Evolutionary conservation across 768 basidiomycete species (phyloP).

Genomic region (Tephrocybe sp.): DNA sequence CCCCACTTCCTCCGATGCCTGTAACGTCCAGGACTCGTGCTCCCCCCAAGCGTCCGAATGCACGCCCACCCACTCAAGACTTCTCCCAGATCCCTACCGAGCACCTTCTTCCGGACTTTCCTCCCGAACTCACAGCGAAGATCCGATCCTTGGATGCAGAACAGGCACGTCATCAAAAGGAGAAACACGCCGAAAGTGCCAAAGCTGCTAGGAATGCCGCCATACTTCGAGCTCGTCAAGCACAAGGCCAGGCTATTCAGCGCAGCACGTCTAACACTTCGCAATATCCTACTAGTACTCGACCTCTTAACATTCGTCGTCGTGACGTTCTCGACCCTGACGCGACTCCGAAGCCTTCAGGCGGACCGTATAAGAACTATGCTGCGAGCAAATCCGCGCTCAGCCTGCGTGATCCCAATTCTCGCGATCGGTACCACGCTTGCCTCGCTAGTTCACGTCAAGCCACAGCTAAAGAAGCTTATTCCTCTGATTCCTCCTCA

Average conservation of each 20-base stretch:
- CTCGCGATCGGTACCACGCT: slow-evolving; percentile 8
- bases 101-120: slow-evolving; percentile 8
- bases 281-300: neutral
- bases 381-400: slow-evolving; percentile 13
- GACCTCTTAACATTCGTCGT: slow-evolving; percentile 7
- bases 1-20: neutral
- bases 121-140: slow-evolving; percentile 12
- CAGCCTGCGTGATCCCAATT: neutral
- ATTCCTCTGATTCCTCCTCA: neutral
- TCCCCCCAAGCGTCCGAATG: slow-evolving; percentile 2
- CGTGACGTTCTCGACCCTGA: neutral
- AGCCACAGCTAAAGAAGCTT: neutral
- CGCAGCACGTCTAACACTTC: slow-evolving; percentile 12
- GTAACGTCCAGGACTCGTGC: too few relatives aligned
- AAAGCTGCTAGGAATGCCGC: slow-evolving; percentile 2
- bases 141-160: slow-evolving; percentile 6
- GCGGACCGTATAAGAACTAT: slow-evolving; percentile 4
- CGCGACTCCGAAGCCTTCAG: neutral
- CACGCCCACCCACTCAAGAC: slow-evolving; percentile 12
- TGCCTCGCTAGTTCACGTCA: neutral
- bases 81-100: slow-evolving; percentile 1
- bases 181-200: neutral
- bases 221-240: neutral
- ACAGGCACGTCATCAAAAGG: neutral
- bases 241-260: neutral